Conservation (phyloP, 371 early-diverging fungal genomes). For the Mortierella sp. region DNA sequence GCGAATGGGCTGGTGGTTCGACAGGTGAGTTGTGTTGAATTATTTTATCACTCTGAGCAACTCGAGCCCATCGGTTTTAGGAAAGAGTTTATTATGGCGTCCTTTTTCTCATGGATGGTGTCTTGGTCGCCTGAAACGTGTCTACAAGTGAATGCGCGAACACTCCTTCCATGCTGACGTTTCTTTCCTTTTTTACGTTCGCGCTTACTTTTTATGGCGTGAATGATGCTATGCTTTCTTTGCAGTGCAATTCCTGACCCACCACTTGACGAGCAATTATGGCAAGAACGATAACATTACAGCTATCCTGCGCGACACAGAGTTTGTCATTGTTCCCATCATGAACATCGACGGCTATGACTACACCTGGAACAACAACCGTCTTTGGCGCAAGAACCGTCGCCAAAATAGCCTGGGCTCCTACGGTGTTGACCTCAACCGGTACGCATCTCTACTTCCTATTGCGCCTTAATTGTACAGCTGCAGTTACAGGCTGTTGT, state of each 20-base stretch:
- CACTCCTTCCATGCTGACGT: neutral
- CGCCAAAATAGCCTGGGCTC: conserved; percentile 29
- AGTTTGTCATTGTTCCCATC: conserved; percentile 68
- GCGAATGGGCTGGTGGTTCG: conserved; percentile 71
- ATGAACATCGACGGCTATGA: conserved; percentile 77
- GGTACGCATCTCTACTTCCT: conserved; percentile 25
- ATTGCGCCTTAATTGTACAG: neutral
- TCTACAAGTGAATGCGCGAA: neutral
- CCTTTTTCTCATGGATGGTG: neutral
- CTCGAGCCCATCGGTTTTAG: neutral
- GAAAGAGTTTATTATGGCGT: neutral
- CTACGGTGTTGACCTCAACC: conserved; percentile 63
- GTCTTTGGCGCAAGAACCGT: conserved; percentile 78
- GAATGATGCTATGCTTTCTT: neutral
- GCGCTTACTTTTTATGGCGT: neutral
- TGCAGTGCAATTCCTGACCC: conserved; percentile 65
- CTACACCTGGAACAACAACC: conserved; percentile 63
- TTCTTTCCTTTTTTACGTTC: neutral
- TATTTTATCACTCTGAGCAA: neutral
- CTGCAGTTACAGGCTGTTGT: neutral
- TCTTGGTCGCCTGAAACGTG: neutral
- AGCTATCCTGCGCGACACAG: conserved; percentile 57
- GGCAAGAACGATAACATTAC: conserved; percentile 58
- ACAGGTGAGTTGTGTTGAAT: conserved; percentile 26
- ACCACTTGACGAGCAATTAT: conserved; percentile 60